Evolutionary conservation across 1,284 basidiomycete genomes (phyloP).

Genomic region (Gymnopus androsaceus): DNA sequence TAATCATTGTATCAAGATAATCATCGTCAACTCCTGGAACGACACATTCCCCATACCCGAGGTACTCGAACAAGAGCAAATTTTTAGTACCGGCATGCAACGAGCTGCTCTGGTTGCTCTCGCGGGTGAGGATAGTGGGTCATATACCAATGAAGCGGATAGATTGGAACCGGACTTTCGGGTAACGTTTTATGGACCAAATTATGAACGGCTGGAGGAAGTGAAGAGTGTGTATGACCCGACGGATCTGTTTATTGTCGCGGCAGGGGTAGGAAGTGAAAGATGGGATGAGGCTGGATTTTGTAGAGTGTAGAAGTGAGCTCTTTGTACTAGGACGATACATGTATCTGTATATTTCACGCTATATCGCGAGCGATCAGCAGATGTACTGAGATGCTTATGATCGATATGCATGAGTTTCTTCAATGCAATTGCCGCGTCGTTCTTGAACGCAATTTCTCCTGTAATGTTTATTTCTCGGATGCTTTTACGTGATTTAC

Average conservation of each 20-base stretch:
- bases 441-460: too few species aligned
- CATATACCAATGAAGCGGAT: conserved; percentile 35
- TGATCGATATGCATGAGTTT: too few species aligned
- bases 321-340: too few species aligned
- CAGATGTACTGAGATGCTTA: too few species aligned
- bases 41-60: conserved; percentile 13
- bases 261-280: conserved; percentile 31
- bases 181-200: conserved; percentile 32
- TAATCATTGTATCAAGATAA: background rate
- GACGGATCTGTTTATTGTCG: conserved; percentile 33
- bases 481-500: too few species aligned
- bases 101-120: conserved; percentile 21
- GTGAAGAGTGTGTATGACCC: conserved; percentile 35
- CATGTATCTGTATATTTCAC: too few species aligned
- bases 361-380: too few species aligned
- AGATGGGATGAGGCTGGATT: conserved; percentile 28
- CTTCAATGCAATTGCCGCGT: too few species aligned
- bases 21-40: conserved; percentile 16
- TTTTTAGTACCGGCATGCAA: conserved; percentile 25
- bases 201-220: conserved; percentile 28
- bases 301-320: conserved; percentile 26
- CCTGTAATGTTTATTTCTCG: too few species aligned
- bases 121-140: conserved; percentile 16
- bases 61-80: conserved; percentile 17
- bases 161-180: conserved; percentile 30